Evolutionary conservation across 352 stramenopile genomes (phyloP).

Genomic region (Saprolegnia diclina): DNA sequence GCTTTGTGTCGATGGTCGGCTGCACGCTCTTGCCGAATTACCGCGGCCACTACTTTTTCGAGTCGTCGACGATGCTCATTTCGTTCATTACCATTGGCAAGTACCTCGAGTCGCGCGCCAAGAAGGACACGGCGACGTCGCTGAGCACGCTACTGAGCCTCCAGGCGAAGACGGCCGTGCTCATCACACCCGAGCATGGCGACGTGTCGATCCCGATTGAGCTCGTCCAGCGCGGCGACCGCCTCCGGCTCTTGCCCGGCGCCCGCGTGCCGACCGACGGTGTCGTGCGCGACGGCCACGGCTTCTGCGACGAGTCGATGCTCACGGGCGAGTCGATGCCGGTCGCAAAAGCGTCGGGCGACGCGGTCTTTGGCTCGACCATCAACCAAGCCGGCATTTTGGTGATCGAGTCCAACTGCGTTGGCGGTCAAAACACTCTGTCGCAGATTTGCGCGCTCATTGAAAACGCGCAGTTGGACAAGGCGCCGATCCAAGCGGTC

Average conservation of each 20-base stretch:
- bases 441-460: constrained; percentile 40
- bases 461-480: constrained; percentile 33
- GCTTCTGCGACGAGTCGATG: constrained; percentile 32
- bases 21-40: constrained; percentile 54
- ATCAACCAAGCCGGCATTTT: constrained; percentile 30
- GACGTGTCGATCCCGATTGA: constrained; percentile 77
- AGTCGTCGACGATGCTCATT: constrained; percentile 80
- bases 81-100: constrained; percentile 85
- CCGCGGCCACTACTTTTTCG: constrained; percentile 81
- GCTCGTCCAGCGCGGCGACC: constrained; percentile 73
- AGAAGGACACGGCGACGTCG: constrained; percentile 75
- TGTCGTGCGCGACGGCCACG: constrained; percentile 47
- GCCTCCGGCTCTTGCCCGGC: constrained; percentile 63
- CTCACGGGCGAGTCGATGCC: constrained; percentile 34
- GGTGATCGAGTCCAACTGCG: constrained; percentile 27
- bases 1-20: constrained; percentile 68
- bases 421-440: constrained; percentile 59
- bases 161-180: constrained; percentile 68
- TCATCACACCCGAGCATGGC: constrained; percentile 41
- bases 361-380: constrained; percentile 82
- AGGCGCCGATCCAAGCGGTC: constrained; percentile 38
- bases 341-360: constrained; percentile 38
- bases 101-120: constrained; percentile 85
- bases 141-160: constrained; percentile 66
- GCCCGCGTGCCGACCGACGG: constrained; percentile 77